These are phyloP conservation scores for Maudiozyma pseudohumilis DNA, from an alignment of 805 yeast genomes.

Conservation along the genomic window DNA sequence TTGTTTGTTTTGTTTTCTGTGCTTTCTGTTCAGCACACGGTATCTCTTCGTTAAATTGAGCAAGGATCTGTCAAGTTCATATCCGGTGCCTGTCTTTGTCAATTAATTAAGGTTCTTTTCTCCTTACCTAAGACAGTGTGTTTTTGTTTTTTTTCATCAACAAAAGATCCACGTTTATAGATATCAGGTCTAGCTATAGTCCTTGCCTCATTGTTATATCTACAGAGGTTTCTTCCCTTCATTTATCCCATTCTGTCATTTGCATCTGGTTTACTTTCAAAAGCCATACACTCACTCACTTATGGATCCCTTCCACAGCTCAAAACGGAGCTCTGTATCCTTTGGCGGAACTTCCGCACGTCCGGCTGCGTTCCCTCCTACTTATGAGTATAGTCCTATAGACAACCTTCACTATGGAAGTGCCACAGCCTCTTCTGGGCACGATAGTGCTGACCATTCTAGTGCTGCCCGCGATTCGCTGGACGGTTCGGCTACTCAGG, in stretches of 20 bases:
- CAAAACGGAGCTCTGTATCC: slow-evolving; percentile 26
- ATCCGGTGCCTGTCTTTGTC: no score
- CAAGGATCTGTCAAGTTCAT: no score
- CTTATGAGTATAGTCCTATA: not conserved
- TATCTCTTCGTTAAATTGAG: no score
- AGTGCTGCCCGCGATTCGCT: slow-evolving; percentile 5
- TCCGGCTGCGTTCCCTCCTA: not conserved
- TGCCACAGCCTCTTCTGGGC: slow-evolving; percentile 3
- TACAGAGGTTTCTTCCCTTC: no score
- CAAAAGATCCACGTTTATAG: no score
- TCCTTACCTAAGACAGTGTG: no score
- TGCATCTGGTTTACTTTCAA: not conserved
- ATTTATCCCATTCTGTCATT: not conserved
- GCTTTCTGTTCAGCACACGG: no score
- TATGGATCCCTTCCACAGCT: slow-evolving; percentile 22
- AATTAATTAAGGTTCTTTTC: no score
- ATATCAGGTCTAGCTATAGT: no score
- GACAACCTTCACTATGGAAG: slow-evolving; percentile 3
- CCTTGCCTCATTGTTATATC: no score
- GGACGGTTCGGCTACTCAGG: slow-evolving; percentile 4
- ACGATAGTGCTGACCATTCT: slow-evolving; percentile 4
- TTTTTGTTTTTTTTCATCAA: no score
- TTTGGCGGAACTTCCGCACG: slow-evolving; percentile 13
- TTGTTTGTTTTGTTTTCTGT: no score
- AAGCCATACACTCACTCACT: not conserved